Conservation (phyloP, 768 basidiomycete genomes). For the Dictyophora rubrovolvata region DNA sequence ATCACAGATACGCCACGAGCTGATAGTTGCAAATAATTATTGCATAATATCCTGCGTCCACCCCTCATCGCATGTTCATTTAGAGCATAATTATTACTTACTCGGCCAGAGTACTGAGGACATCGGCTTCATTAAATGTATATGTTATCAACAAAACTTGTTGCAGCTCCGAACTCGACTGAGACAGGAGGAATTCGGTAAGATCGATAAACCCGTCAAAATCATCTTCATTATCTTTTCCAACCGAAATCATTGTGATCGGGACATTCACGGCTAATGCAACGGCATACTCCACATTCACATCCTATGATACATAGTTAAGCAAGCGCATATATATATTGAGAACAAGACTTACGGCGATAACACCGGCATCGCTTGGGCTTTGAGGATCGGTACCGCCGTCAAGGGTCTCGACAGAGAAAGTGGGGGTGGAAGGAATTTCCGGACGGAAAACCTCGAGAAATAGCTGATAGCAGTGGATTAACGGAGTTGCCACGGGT, state of each 20-base stretch:
- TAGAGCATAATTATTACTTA: slow-evolving; percentile 5
- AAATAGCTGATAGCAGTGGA: slow-evolving; percentile 12
- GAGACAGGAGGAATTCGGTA: slow-evolving; percentile 10
- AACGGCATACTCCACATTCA: slow-evolving; percentile 29
- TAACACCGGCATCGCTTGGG: slow-evolving; percentile 17
- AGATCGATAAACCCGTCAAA: slow-evolving; percentile 10
- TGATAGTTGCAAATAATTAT: slow-evolving; percentile 26
- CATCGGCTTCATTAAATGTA: slow-evolving; percentile 19
- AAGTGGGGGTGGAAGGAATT: slow-evolving; percentile 22
- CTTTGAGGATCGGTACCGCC: slow-evolving; percentile 23
- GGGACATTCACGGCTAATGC: slow-evolving; percentile 28
- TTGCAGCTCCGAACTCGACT: slow-evolving; percentile 12
- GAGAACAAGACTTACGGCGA: slow-evolving; percentile 17
- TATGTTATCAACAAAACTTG: slow-evolving; percentile 20
- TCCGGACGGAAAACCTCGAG: slow-evolving; percentile 22
- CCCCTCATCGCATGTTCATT: neutral
- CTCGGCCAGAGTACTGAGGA: slow-evolving; percentile 18
- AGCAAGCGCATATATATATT: neutral
- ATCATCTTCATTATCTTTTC: slow-evolving; percentile 19
- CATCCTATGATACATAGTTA: slow-evolving; percentile 10
- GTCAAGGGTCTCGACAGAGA: slow-evolving; percentile 27
- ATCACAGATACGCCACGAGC: slow-evolving; percentile 27
- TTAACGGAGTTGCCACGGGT: slow-evolving; percentile 11
- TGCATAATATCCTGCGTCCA: slow-evolving; percentile 23
- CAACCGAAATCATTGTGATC: slow-evolving; percentile 25